Base-by-base conservation (phyloP, 345 rosid genomes). In the Brassica napus region DNA sequence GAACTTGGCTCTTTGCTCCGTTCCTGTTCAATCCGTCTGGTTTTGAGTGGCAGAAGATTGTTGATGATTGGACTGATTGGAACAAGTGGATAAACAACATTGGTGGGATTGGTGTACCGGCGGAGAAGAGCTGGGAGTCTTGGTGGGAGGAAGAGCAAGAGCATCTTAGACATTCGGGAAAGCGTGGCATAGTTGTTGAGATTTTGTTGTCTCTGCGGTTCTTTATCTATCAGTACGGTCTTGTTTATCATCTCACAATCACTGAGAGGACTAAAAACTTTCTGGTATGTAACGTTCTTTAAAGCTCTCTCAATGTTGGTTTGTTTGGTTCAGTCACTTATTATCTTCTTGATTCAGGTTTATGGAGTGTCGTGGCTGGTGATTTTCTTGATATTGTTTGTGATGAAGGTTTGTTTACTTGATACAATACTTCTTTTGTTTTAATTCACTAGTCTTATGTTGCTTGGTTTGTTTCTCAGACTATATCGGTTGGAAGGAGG, bases 111-210 rank as follows among this genome's bases (percentile, higher is more conserved):
- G 99, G 99, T 81, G 99, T 96, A 15, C 93, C 94, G 1, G 88
- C 99, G 32, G 98, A 90, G 77, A 96, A 96, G 78, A 93, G 99
- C 81, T 96, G 99, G 99, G 99, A 96, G 79, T 96, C 99, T 1
- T 96, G 99, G 99, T 96, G 99, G 99, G 99, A 96, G 69, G 97
- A 96, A 82, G 99, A 96, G 83, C 97, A 93, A 79, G 98, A 93
- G 67, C 99, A 96, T 87, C 91, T 96, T 58, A 91, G 62, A 24
- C 74, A 84, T 83, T 96, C 99, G 16, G 99, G 99, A 73, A 90
- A 85, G 81, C 99, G 99, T 55, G 99, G 99, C 66, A 85, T 93
- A 73, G 35, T 88, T 26, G 94, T 92, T 12, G 99, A 96, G 91
- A 96, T 96, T 67, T 54, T 93, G 82, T 86, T 96, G 73, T 79